Conservation (phyloP, 306 rosid species). For the Cucurbita moschata region DNA sequence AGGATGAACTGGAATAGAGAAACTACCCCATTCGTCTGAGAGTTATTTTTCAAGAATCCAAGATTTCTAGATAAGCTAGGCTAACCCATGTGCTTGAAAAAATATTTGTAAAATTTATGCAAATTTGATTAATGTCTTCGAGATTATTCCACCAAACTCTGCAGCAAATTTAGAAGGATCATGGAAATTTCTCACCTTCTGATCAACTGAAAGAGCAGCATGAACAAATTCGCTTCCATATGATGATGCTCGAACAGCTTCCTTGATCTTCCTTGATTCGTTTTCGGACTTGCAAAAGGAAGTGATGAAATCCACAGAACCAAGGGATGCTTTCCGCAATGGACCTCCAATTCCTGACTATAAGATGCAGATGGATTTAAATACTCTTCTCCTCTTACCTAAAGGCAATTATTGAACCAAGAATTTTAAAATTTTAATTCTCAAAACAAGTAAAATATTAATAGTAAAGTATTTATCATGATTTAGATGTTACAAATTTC, state of each 20-base stretch:
- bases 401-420: background rate
- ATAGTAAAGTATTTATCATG: too few relatives aligned
- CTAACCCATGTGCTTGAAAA: background rate
- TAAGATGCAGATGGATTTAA: constrained; percentile 25
- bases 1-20: background rate
- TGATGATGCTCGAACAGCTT: constrained; percentile 71
- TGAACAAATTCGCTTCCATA: constrained; percentile 85
- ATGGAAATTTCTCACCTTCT: constrained; percentile 40
- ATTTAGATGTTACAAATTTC: background rate
- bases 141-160: background rate
- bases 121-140: background rate
- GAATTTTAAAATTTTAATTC: background rate
- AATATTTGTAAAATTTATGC: background rate
- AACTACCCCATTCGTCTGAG: background rate
- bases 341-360: constrained; percentile 51
- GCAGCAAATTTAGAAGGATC: background rate
- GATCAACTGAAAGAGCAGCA: constrained; percentile 77
- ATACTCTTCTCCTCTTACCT: constrained; percentile 14
- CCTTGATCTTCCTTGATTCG: constrained; percentile 59
- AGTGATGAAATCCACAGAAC: constrained; percentile 88
- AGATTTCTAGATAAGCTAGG: background rate
- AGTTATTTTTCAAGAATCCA: background rate
- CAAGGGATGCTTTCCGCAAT: constrained; percentile 70
- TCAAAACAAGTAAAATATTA: background rate
- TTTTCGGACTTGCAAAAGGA: constrained; percentile 61